These are phyloP conservation scores for Sugiyamaella chiloensis DNA, from an alignment of 805 yeast genomes.

Conservation along the genomic window DNA sequence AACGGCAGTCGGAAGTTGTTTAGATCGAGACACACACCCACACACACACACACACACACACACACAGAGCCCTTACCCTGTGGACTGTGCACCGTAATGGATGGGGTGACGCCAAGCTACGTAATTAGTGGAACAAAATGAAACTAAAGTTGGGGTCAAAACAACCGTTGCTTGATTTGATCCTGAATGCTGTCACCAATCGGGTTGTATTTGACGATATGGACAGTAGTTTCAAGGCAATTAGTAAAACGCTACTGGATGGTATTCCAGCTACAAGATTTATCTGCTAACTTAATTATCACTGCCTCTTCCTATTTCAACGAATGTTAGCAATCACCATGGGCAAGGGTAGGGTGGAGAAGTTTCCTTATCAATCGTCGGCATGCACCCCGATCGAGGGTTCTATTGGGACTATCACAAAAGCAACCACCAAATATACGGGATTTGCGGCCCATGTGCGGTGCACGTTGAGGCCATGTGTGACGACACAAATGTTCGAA, in stretches of 20 bases:
- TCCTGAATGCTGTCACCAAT: background rate
- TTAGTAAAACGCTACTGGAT: no score
- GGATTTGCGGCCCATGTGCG: background rate
- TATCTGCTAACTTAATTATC: no score
- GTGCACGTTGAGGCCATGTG: background rate
- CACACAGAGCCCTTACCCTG: background rate
- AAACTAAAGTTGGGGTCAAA: background rate
- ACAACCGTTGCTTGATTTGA: background rate
- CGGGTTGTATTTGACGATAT: background rate
- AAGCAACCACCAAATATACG: constrained; percentile 2
- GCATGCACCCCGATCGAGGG: constrained; percentile 5
- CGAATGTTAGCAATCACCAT: background rate
- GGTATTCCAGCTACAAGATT: no score
- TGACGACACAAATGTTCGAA: no score
- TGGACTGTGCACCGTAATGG: background rate
- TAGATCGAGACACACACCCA: constrained; percentile 1
- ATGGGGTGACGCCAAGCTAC: background rate
- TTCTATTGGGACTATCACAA: background rate
- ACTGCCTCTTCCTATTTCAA: background rate
- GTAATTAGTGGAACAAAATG: background rate
- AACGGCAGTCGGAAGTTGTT: constrained; percentile 3
- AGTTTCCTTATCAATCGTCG: constrained; percentile 5
- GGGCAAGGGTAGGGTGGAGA: constrained; percentile 1
- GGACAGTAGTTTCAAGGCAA: no score
- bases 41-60: background rate